Evolutionary conservation across 2,329 filamentous ascomycete species (phyloP).

Genomic region (Fusarium nodosum): DNA sequence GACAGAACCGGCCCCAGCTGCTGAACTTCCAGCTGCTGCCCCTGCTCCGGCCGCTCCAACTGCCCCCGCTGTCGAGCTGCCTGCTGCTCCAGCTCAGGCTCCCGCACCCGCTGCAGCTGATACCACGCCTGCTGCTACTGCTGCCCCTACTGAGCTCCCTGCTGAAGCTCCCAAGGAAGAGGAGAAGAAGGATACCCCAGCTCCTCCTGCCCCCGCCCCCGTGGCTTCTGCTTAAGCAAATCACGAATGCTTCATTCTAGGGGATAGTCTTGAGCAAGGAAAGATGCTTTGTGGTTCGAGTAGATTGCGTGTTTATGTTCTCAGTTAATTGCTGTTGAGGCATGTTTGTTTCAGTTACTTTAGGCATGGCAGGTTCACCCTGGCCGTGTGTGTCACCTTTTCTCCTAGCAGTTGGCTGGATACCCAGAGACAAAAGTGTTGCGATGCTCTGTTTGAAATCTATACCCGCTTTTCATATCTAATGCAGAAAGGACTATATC

Average conservation of each 20-base stretch:
- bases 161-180: constrained; percentile 49
- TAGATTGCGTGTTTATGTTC: constrained; percentile 5
- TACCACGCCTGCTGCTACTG: constrained; percentile 18
- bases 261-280: neutral
- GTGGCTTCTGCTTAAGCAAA: constrained; percentile 42
- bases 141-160: constrained; percentile 36
- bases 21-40: constrained; percentile 40
- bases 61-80: constrained; percentile 43
- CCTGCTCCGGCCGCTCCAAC: constrained; percentile 40
- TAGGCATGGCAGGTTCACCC: constrained; percentile 6
- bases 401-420: constrained; percentile 51
- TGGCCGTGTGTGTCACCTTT: constrained; percentile 37
- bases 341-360: constrained; percentile 13
- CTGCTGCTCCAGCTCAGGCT: constrained; percentile 37
- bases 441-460: constrained; percentile 49
- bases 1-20: constrained; percentile 39
- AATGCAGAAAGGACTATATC: constrained; percentile 36
- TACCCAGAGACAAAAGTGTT: constrained; percentile 50
- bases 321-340: constrained; percentile 10
- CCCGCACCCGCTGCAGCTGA: constrained; percentile 44
- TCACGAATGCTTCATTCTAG: neutral
- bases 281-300: constrained; percentile 10
- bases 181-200: constrained; percentile 46
- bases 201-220: constrained; percentile 45
- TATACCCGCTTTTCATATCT: constrained; percentile 52